Evolutionary conservation across 164 flowering plant genomes (phyloP).

Genomic region (Houttuynia cordata): DNA sequence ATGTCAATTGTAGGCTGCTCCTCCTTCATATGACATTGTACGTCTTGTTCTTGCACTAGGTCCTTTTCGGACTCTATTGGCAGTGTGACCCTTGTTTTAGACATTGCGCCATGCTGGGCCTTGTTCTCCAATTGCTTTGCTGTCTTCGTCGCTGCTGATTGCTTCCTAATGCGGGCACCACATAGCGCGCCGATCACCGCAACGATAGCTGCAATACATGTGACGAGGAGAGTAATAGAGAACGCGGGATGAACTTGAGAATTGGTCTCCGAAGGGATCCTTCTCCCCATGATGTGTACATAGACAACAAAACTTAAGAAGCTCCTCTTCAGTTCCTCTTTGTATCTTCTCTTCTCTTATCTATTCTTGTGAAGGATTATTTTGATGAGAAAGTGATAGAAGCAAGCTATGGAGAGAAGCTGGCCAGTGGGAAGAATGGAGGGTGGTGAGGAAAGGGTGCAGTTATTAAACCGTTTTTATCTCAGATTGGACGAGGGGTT

Average conservation of each 20-base stretch:
- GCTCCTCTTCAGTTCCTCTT: no score
- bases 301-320: no score
- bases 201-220: constrained; percentile 17
- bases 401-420: not conserved
- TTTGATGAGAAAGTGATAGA: not conserved
- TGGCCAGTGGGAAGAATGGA: constrained; percentile 14
- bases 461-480: constrained; percentile 1
- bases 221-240: constrained; percentile 15
- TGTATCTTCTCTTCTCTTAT: not conserved
- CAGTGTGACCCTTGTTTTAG: not conserved
- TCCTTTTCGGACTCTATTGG: not conserved
- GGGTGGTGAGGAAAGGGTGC: constrained; percentile 9
- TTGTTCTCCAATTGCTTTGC: not conserved
- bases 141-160: constrained; percentile 1
- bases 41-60: not conserved
- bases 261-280: constrained; percentile 12
- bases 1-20: not conserved
- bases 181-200: constrained; percentile 18
- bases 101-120: not conserved
- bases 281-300: constrained; percentile 25
- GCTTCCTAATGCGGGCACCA: constrained; percentile 9
- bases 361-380: not conserved
- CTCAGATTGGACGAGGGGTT: not conserved
- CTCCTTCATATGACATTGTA: not conserved
- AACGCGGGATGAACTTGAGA: constrained; percentile 7